phyloP scores from a whole-genome alignment of 2,329 filamentous ascomycete species.

The Aspergillus tamarii region DNA sequence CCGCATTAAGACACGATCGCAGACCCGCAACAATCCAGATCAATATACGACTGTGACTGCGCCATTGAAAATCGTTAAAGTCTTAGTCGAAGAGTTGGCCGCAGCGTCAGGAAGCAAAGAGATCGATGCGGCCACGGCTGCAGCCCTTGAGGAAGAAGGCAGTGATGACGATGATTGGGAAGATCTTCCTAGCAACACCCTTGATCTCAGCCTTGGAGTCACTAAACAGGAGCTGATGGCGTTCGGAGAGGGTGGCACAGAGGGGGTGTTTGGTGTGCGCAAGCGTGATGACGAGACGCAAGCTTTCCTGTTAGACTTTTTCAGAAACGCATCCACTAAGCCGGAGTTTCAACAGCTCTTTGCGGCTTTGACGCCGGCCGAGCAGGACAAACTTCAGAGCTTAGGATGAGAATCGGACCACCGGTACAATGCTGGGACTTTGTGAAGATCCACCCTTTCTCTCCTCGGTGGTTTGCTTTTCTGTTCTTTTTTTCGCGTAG shows the following conservation, averaged over 20 bases:
- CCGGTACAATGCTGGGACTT: background rate
- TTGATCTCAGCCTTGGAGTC: constrained; percentile 73
- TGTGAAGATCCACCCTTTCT: background rate
- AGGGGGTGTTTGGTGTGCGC: constrained; percentile 54
- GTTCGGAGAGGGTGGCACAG: constrained; percentile 60
- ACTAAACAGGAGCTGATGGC: constrained; percentile 81
- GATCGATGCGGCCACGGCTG: constrained; percentile 59
- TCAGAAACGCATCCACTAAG: constrained; percentile 60
- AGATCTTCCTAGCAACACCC: constrained; percentile 73
- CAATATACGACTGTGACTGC: constrained; percentile 86
- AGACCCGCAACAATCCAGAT: constrained; percentile 85
- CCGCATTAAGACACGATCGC: constrained; percentile 90
- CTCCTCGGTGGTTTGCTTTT: background rate
- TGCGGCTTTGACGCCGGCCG: constrained; percentile 55
- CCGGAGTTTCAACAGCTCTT: constrained; percentile 60
- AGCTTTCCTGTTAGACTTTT: constrained; percentile 80
- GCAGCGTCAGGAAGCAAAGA: constrained; percentile 69
- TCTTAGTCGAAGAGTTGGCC: constrained; percentile 87
- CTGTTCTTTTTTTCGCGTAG: background rate
- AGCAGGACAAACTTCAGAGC: constrained; percentile 47
- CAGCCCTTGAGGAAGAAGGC: constrained; percentile 62
- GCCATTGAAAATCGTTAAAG: constrained; percentile 92
- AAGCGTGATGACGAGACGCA: constrained; percentile 90
- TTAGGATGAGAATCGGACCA: constrained; percentile 24
- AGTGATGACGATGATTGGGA: constrained; percentile 86